Percentiles rank a stretch among this genome's conserved stretches.
Conservation (phyloP, 331 rosid genomes). For the Phaseolus coccineus region DNA sequence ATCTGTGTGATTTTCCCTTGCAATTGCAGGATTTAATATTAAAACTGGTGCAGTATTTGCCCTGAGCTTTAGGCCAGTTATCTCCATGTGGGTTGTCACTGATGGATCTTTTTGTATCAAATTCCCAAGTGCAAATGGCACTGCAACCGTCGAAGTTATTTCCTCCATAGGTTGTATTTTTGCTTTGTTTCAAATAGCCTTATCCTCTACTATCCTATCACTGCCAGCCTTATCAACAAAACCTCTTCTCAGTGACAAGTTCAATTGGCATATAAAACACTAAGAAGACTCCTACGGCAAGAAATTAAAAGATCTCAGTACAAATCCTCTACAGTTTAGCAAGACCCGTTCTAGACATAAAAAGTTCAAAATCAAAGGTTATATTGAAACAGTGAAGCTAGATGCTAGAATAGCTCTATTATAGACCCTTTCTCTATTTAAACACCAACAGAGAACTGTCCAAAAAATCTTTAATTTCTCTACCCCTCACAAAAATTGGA, state of each 20-base stretch:
- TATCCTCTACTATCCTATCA: conserved; percentile 40
- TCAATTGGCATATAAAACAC: conserved; percentile 34
- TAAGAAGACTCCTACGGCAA: conserved; percentile 42
- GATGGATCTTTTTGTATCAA: conserved; percentile 59
- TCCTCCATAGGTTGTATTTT: conserved; percentile 62
- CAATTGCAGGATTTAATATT: conserved; percentile 48
- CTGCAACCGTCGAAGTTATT: conserved; percentile 62
- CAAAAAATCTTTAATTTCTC: conserved; percentile 46
- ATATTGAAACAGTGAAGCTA: conserved; percentile 37
- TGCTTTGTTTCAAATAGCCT: conserved; percentile 43
- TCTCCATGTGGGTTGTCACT: conserved; percentile 62
- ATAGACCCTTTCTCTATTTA: conserved; percentile 29
- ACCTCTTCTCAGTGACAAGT: conserved; percentile 40
- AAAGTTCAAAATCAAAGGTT: conserved; percentile 30
- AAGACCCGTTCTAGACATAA: conserved; percentile 33
- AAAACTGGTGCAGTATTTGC: conserved; percentile 61
- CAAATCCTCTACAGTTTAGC: neutral
- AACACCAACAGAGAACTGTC: conserved; percentile 33
- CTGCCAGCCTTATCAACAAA: conserved; percentile 23
- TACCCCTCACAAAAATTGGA: conserved; percentile 47
- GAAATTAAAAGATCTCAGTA: conserved; percentile 19
- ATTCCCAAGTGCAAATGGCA: conserved; percentile 66
- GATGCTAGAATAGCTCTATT: conserved; percentile 38
- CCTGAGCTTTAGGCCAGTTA: conserved; percentile 65
- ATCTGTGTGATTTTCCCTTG: conserved; percentile 32